A percentile compares a stretch with the other conserved stretches of the same genome.
phyloP scores from a whole-genome alignment of 1,284 basidiomycete species.

The Vanrija pseudolonga region DNA sequence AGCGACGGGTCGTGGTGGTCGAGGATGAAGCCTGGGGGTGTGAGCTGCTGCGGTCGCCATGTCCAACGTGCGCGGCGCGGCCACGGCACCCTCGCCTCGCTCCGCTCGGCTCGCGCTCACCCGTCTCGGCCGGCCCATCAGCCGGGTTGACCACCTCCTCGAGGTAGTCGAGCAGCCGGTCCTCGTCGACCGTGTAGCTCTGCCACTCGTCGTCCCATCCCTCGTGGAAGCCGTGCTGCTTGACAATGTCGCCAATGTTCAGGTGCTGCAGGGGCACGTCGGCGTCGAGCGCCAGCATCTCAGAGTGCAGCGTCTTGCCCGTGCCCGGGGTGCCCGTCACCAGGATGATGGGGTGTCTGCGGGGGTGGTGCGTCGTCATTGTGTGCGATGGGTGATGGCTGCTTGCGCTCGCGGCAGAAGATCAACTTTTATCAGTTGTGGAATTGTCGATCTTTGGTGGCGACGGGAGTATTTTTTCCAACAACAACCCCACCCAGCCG shows the following conservation, averaged over 20 bases:
- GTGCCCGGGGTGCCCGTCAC: constrained; percentile 75
- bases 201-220: constrained; percentile 93
- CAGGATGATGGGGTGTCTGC: constrained; percentile 70
- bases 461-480: constrained; percentile 4
- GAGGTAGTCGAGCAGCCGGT: constrained; percentile 86
- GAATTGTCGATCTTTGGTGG: constrained; percentile 1
- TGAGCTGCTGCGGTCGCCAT: constrained; percentile 4
- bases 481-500: no score
- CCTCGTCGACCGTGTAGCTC: constrained; percentile 90
- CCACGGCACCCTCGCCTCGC: not conserved
- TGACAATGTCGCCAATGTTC: constrained; percentile 86
- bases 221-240: constrained; percentile 75
- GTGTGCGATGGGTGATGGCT: constrained; percentile 1
- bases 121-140: constrained; percentile 36
- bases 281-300: constrained; percentile 58
- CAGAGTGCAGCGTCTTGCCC: constrained; percentile 85
- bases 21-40: constrained; percentile 74
- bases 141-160: constrained; percentile 58
- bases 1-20: constrained; percentile 97
- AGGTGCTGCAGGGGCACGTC: constrained; percentile 72
- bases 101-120: constrained; percentile 20
- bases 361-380: constrained; percentile 50
- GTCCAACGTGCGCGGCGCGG: no score
- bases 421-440: not conserved
- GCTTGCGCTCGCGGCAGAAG: not conserved